Evolutionary conservation across 306 rosid species (phyloP).

Genomic region (Cucumis sativus): DNA sequence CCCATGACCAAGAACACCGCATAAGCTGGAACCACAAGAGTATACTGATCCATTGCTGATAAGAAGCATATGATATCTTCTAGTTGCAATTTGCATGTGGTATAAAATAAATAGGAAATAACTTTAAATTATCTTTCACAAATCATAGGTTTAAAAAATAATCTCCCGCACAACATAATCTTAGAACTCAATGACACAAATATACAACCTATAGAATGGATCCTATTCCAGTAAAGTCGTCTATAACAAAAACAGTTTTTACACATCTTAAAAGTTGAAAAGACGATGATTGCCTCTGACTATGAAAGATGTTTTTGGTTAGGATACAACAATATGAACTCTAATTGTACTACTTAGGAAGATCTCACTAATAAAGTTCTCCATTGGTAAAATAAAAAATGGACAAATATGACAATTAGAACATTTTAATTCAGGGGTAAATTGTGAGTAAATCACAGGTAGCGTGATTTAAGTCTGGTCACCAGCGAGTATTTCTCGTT

Average conservation of each 20-base stretch:
- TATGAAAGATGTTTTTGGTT: not conserved
- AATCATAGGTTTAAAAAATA: not conserved
- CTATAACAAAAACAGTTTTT: not conserved
- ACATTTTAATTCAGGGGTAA: not conserved
- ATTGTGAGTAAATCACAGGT: no score
- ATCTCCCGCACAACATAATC: not conserved
- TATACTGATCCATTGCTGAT: constrained; percentile 67
- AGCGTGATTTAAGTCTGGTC: no score
- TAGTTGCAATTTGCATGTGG: constrained; percentile 88
- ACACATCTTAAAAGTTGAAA: not conserved
- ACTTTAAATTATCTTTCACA: not conserved
- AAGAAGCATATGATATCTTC: constrained; percentile 77
- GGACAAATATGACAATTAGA: not conserved
- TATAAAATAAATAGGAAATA: constrained; percentile 19
- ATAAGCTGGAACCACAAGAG: constrained; percentile 79
- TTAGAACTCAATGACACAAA: no score
- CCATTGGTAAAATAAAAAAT: not conserved
- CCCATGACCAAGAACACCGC: constrained; percentile 97
- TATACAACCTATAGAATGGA: no score
- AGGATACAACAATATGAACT: not conserved
- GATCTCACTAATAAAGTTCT: not conserved
- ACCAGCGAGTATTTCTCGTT: no score
- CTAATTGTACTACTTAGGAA: not conserved
- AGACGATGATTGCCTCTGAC: not conserved
- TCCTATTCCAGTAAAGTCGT: no score